Base-by-base conservation (phyloP, 768 basidiomycete genomes). In the Pulveroboletus sp. region DNA sequence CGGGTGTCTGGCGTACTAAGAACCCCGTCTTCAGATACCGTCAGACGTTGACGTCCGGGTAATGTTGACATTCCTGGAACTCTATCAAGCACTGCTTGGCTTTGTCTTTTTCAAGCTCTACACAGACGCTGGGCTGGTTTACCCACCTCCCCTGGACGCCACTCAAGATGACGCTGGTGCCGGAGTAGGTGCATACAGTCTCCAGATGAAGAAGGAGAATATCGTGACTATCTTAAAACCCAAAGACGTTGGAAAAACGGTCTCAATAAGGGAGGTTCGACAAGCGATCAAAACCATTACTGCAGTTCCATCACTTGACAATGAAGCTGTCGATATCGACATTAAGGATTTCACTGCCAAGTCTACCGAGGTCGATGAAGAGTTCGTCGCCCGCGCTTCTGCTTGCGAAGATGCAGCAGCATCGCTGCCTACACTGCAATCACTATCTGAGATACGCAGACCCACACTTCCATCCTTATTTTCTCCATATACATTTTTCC, bases 31-130 rank as follows among this genome's bases (percentile, higher is more conserved):
- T 18, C 55, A 97, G 93, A 84, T 97, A 54, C 96, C 96, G 7
- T 69, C 83, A 32, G 95, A 98, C 63, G 95, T 99, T 49, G 96
- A 99, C 67, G 86, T 96, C 63, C 88, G 96, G 38, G 96, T 99
- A 43, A 93, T 99, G 85, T 71, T 96, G 53, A 99, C 96, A 7
- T 99, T 99, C 75, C 73, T 99, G 61, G 96, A 99, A 68, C 80
- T 99, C 9, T 98, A 99, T 70, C 93, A 98, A 70, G 98, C 95
- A 1, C 73, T 97, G 8, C 82, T 98, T 27, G 92, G 91, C 6
- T 99, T 99, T 64, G 87, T 93, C 18, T 83, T 96, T 65, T 99
- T 93, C 80, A 96, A 95, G 72, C 81, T 99, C n/a, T 99, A 93
- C 72, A 86, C 89, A n/a, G 93, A 97, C 63, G 79, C 79, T 33